Evolutionary conservation across 139 green algal genomes (phyloP).

Genomic region (Gonium pectorale): DNA sequence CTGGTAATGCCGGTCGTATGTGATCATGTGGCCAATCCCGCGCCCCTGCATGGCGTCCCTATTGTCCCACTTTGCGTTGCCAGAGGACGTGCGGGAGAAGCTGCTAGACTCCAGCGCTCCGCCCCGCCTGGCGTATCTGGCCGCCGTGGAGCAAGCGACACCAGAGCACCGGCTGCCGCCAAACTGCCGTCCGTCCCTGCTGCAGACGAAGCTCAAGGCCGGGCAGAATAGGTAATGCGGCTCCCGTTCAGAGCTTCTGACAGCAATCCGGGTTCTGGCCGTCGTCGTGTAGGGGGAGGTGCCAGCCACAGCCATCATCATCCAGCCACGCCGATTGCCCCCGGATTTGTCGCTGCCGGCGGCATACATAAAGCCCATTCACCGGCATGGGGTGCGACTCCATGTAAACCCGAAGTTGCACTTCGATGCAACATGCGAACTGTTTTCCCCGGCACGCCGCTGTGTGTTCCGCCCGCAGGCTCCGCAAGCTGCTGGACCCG

Average conservation of each 20-base stretch:
- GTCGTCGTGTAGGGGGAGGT: no score
- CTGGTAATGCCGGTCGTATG: no score
- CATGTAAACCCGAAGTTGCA: no score
- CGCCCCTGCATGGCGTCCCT: background rate
- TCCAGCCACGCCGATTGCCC: no score
- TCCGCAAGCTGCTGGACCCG: conserved; percentile 48
- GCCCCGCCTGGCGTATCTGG: conserved; percentile 45
- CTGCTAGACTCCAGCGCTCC: conserved; percentile 18
- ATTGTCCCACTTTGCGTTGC: background rate
- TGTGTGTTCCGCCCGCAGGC: conserved; percentile 1
- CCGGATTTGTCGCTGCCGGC: no score
- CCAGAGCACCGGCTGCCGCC: conserved; percentile 37
- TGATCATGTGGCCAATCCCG: no score
- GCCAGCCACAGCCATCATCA: no score
- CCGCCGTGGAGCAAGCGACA: conserved; percentile 50
- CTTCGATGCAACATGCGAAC: no score
- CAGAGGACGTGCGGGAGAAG: conserved; percentile 37
- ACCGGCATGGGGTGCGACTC: no score
- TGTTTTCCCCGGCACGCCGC: background rate
- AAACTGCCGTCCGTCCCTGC: conserved; percentile 50
- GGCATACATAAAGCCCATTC: no score
- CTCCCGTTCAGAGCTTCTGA: no score
- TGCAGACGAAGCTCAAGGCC: conserved; percentile 62
- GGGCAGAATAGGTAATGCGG: conserved; percentile 58
- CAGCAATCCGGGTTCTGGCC: no score